Evolutionary conservation across 164 flowering plant genomes (phyloP), one percentile per base, ranked within the genome.

Genomic region (Houttuynia cordata): DNA sequence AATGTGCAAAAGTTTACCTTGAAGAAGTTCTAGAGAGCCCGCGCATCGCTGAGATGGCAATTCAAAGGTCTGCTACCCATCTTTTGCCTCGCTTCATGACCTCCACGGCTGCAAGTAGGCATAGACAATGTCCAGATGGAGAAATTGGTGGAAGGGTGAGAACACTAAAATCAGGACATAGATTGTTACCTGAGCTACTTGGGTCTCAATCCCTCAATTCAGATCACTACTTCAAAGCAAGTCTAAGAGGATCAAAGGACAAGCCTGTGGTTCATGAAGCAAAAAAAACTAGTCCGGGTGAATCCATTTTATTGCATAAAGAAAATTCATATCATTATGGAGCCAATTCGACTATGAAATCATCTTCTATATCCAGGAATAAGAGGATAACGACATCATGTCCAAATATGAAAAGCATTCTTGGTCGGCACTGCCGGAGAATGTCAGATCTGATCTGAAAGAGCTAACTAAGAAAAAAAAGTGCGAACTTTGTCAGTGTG

Each of bases 1-100:
- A 10, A 53, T 63, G 53, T 37, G 74, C 83, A 7, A 51, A 41
- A 62, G 66, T 65, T 57, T 72, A 64, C 58, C 24, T 19, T 7
- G 63, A 39, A 42, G 76, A 73, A 76, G 67, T 56, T n/a, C 25
- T 22, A n/a, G 66, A 17, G 61, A 69, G 80, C 49, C 78, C 81
- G 22, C 58, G 15, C 54, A 55, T 37, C 40, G 56, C 68, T 40
- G 71, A 73, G 17, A 75, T 68, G 30, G 37, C 65, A 20, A 57
- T 23, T 25, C 69, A 51, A 60, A 69, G 61, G 72, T 71, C 20
- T 21, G 14, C 50, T 18, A 49, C 67, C 12, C 61, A 39, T 52
- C 77, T 83, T 23, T n/a, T 80, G 60, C 92, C 96, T 64, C 83
- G 83, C 21, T 88, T 88, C 77, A 88, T 88, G 96, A 72, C 72